These are phyloP conservation scores for Iberis pinnata DNA, from an alignment of 345 rosid species.

Conservation along the genomic window DNA sequence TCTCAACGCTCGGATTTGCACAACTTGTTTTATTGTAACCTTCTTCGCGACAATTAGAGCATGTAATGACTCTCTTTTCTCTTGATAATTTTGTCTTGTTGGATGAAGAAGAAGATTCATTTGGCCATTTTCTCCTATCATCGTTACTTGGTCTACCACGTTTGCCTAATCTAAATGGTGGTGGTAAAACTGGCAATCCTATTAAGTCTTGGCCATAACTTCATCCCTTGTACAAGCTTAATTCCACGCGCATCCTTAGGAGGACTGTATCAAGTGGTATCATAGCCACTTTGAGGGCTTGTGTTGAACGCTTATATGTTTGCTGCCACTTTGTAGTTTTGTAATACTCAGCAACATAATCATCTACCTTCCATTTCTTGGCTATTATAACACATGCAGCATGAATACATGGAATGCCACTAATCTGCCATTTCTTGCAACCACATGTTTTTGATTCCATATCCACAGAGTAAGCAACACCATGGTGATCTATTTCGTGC, in stretches of 20 bases:
- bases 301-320: too few species aligned
- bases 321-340: background rate
- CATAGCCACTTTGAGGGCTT: background rate
- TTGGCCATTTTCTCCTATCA: background rate
- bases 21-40: background rate
- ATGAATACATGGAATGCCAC: background rate
- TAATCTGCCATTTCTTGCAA: background rate
- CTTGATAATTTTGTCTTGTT: background rate
- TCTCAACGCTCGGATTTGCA: background rate
- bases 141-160: background rate
- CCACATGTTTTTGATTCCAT: background rate
- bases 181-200: background rate
- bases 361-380: background rate
- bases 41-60: background rate
- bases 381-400: background rate
- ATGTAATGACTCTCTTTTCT: background rate
- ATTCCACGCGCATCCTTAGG: background rate
- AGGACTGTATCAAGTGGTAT: too few species aligned
- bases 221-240: background rate
- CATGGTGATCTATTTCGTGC: background rate
- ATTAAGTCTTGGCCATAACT: background rate
- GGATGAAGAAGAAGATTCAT: background rate
- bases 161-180: background rate
- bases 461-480: background rate
- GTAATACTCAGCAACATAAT: background rate